Conservation (phyloP, 306 rosid genomes). For the Trichosanthes truncata region DNA sequence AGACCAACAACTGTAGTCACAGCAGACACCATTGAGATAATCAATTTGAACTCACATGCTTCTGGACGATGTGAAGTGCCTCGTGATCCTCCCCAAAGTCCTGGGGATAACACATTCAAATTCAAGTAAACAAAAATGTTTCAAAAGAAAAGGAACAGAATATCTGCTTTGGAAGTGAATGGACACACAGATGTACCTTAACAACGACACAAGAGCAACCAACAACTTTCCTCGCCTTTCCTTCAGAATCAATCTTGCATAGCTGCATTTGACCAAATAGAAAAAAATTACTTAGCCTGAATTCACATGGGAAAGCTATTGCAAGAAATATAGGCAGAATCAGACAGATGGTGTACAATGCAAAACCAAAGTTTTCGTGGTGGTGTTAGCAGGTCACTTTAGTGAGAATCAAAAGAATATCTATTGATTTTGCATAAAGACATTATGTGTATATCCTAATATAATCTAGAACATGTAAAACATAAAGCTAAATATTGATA, state of each 20-base stretch:
- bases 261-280: constrained; percentile 25
- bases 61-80: constrained; percentile 39
- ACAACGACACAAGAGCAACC: constrained; percentile 75
- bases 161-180: neutral
- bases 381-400: neutral
- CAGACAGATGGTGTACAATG: neutral
- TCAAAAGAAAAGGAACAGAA: neutral
- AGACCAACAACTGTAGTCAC: neutral
- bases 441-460: neutral
- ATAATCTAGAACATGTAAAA: neutral
- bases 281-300: neutral
- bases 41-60: constrained; percentile 33
- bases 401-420: too few relatives aligned
- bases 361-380: neutral
- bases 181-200: constrained; percentile 30
- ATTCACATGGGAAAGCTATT: neutral
- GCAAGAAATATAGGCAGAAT: neutral
- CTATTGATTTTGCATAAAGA: neutral
- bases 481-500: neutral
- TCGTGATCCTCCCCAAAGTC: constrained; percentile 41
- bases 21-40: neutral
- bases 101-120: neutral
- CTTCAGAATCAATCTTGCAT: constrained; percentile 81
- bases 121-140: neutral
- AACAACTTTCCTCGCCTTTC: constrained; percentile 62